phyloP scores from a whole-genome alignment of 768 basidiomycete species.

The Termitomyces sp. region DNA sequence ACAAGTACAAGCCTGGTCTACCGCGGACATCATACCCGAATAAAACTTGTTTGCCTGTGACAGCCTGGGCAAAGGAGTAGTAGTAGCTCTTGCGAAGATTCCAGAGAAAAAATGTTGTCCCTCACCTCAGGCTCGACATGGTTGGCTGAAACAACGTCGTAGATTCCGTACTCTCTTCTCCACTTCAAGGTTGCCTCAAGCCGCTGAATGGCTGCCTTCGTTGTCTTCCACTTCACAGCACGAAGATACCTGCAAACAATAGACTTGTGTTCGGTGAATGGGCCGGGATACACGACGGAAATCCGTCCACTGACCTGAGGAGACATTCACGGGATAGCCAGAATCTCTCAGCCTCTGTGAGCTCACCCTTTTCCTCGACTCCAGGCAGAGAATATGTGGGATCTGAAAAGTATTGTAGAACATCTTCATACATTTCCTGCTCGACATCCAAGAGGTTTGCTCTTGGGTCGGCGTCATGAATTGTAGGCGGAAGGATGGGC shows the following conservation, averaged over 20 bases:
- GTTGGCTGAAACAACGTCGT: conserved; percentile 53
- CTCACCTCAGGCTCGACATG: conserved; percentile 72
- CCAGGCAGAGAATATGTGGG: conserved; percentile 48
- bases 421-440: conserved; percentile 43
- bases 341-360: conserved; percentile 67
- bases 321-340: conserved; percentile 81
- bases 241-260: conserved; percentile 54
- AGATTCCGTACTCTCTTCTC: conserved; percentile 75
- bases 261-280: not conserved
- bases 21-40: conserved; percentile 70
- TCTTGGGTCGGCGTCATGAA: conserved; percentile 26
- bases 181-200: conserved; percentile 72
- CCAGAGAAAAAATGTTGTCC: not conserved
- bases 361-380: conserved; percentile 31
- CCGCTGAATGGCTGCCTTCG: conserved; percentile 55
- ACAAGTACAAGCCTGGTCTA: conserved; percentile 67
- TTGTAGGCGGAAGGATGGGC: conserved; percentile 27
- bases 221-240: conserved; percentile 68
- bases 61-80: conserved; percentile 35
- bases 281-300: not conserved
- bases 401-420: conserved; percentile 57
- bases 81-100: not conserved
- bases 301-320: conserved; percentile 40
- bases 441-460: conserved; percentile 37
- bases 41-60: conserved; percentile 78